Conservation (phyloP, 306 rosid genomes). For the Lagenaria siceraria region DNA sequence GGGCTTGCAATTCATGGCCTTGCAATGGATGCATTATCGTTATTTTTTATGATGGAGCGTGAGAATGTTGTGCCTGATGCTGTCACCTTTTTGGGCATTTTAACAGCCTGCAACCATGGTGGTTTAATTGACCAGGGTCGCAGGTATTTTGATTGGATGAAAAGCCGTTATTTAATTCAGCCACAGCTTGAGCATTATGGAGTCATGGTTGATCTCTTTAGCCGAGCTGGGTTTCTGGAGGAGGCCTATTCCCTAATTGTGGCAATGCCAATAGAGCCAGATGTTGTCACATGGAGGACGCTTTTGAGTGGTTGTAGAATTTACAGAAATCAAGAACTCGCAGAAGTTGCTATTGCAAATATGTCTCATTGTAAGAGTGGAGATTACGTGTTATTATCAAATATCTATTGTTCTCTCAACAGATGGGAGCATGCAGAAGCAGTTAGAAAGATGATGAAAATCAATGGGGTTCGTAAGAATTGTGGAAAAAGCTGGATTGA, state of each 20-base stretch:
- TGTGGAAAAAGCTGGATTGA: slow-evolving; percentile 63
- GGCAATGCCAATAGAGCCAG: slow-evolving; percentile 53
- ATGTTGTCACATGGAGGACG: slow-evolving; percentile 59
- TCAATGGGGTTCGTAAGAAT: slow-evolving; percentile 38
- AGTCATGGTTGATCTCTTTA: slow-evolving; percentile 60
- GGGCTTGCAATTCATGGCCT: slow-evolving; percentile 67
- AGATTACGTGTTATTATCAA: slow-evolving; percentile 57
- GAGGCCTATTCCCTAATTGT: slow-evolving; percentile 40
- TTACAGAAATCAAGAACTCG: slow-evolving; percentile 36
- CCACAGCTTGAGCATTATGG: slow-evolving; percentile 65
- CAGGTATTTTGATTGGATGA: slow-evolving; percentile 43
- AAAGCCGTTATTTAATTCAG: slow-evolving; percentile 26
- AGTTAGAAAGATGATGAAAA: slow-evolving; percentile 44
- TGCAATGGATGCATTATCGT: slow-evolving; percentile 28
- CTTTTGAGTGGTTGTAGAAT: slow-evolving; percentile 57
- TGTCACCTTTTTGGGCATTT: slow-evolving; percentile 46
- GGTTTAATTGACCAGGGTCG: slow-evolving; percentile 53
- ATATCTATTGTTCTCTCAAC: slow-evolving; percentile 45
- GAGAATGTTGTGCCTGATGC: slow-evolving; percentile 44
- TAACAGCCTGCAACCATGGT: slow-evolving; percentile 57
- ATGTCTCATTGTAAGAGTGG: slow-evolving; percentile 43
- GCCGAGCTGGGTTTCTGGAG: slow-evolving; percentile 50
- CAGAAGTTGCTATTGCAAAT: slow-evolving; percentile 51
- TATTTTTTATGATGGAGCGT: slow-evolving; percentile 47
- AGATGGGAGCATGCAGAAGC: slow-evolving; percentile 58